Evolutionary conservation across 352 stramenopile species (phyloP).

Genomic region (Phytophthora tentaculata): DNA sequence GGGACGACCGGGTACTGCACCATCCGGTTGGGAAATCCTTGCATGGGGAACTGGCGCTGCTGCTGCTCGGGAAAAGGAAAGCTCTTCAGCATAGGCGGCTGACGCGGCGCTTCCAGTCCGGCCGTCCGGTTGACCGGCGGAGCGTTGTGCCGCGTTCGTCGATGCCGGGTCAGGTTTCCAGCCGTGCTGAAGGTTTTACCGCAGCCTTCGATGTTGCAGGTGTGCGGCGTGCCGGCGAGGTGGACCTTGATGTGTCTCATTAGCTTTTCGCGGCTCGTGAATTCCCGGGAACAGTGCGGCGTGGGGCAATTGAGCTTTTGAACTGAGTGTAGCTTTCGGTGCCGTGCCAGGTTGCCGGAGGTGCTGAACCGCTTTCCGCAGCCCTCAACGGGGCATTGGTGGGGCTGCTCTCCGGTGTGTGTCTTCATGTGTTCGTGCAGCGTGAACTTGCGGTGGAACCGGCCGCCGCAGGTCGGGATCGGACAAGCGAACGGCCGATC

Average conservation of each 20-base stretch:
- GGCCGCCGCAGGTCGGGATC: constrained; percentile 51
- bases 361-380: constrained; percentile 80
- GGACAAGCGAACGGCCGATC: constrained; percentile 58
- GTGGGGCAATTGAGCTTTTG: constrained; percentile 58
- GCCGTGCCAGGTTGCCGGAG: constrained; percentile 73
- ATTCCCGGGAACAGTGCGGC: constrained; percentile 50
- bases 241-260: constrained; percentile 58
- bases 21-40: constrained; percentile 18
- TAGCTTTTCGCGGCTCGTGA: constrained; percentile 60
- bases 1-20: constrained; percentile 32
- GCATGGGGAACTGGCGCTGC: constrained; percentile 26
- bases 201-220: constrained; percentile 53
- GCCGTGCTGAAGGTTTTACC: constrained; percentile 66
- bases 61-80: constrained; percentile 27
- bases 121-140: constrained; percentile 7
- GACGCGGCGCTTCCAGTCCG: constrained; percentile 11
- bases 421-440: constrained; percentile 81
- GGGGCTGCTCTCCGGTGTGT: constrained; percentile 78
- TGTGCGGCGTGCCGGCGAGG: constrained; percentile 55
- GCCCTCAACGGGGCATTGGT: constrained; percentile 53
- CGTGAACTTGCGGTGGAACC: constrained; percentile 78
- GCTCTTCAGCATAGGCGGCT: constrained; percentile 28
- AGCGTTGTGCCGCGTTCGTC: constrained; percentile 54
- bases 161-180: constrained; percentile 63
- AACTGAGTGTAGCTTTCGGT: constrained; percentile 64